Base-by-base conservation (phyloP, 2,329 filamentous ascomycete genomes). In the Pseudogymnoascus sp. region DNA sequence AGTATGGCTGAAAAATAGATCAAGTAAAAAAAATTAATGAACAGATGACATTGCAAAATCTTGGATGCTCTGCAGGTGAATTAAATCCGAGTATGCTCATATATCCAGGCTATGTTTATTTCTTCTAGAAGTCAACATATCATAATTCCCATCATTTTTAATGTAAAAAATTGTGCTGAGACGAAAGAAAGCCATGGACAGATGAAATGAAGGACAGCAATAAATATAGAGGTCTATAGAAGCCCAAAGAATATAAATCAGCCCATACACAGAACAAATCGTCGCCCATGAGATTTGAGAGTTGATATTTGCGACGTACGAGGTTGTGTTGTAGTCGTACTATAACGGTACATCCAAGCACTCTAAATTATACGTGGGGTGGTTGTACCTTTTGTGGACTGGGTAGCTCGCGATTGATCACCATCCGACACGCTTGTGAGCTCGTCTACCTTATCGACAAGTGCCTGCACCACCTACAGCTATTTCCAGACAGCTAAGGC, bases 1-100 rank as follows among this genome's bases (percentile, higher is more conserved):
- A 69, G 65, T 56, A 68, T 37, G 38, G 40, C 21, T 46, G 14
- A 62, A 62, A 53, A 62, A 53, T 40, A 62, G 28, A 62, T 34
- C 5, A 56, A 56, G 49, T 56, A 56, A 56, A 56, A 34, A 21
- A 34, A 21, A 18, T 56, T 56, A 56, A 56, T 56, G 49, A 56
- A 34, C 49, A 16, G 9, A 56, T 56, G 49, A 56, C 28, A 56
- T 56, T 56, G 8, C 46, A 8, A 53, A 53, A 11, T 2, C 25
- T 56, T 34, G 21, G 16, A 16, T 34, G n/a, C 28, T 34, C 5
- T 5, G 9, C 9, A 14, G 11, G 28, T 56, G 49, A 56, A 14
- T 12, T 56, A 9, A 21, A 34, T 5, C 1, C 21, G n/a, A 12
- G 5, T 18, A 8, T 1, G 16, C n/a, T 18, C n/a, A 12, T 31